Evolutionary conservation across 495 filamentous ascomycete species (phyloP), one percentile per base, ranked within the genome.

Genomic region (Xanthoparmelia taractica): DNA sequence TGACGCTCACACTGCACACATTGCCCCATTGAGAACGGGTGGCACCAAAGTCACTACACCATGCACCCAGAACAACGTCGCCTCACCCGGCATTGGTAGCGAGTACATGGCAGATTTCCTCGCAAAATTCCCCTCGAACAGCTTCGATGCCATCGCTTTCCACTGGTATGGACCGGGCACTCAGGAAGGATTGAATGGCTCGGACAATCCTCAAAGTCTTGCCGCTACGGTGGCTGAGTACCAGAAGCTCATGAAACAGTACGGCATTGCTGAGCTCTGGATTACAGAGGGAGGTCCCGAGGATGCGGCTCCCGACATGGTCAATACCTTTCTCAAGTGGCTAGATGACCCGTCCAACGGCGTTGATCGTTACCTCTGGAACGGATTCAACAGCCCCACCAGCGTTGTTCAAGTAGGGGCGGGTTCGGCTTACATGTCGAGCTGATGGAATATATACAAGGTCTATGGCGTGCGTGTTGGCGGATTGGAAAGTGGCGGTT

Each of bases 301-400:
- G 20, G 85, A 79, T 58, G 80, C 82, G 54, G 43, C 72, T 38
- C 74, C 78, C 17, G 69, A 70, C 25, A 60, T 71, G 43, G 73
- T 81, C 25, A 63, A 71, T 54, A 69, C 78, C 4, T 81, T 88
- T 50, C 68, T 89, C n/a, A 73, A 82, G 20, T 85, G 80, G 75
- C 70, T 96, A 63, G 91, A 96, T 68, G 70, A 64, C 37, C 25
- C 60, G 17, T 25, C 55, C 58, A 78, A 85, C 64, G 38, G 76
- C 59, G 84, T 95, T 57, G 78, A 85, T 70, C 79, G 86, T 40
- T 95, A 94, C 75, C 76, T 87, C 4, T 95, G 91, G 82, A 96
- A 92, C 78, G 62, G 62, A 33, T 27, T 59, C 27, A n/a, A 60
- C 17, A 64, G 50, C 50, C 50, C 62, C 59, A 43, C 38, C 41